Conservation (phyloP, 345 rosid species). For the Litchi chinensis region DNA sequence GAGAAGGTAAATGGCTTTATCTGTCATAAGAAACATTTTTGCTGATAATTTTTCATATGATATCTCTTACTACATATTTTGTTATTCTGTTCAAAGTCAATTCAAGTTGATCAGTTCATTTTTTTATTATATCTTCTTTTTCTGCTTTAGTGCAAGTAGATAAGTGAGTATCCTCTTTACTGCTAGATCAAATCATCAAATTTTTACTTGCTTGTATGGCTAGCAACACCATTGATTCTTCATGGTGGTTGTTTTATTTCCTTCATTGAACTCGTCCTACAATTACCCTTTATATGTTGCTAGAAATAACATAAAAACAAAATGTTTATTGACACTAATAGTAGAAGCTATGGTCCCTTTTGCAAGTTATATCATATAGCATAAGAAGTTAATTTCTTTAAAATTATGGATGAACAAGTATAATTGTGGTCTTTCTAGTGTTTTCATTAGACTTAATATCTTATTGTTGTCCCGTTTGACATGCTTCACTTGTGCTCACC, state of each 20-base stretch:
- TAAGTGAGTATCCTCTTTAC: neutral
- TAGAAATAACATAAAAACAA: neutral
- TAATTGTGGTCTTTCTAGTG: neutral
- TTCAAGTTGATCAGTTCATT: neutral
- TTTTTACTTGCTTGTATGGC: neutral
- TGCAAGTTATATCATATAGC: neutral
- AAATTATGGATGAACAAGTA: neutral
- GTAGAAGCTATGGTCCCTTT: neutral
- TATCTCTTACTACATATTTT: neutral
- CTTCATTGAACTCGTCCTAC: neutral
- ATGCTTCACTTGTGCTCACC: conserved; percentile 3
- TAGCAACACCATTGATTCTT: neutral
- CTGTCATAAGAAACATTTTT: neutral
- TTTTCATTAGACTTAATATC: neutral
- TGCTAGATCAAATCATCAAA: neutral
- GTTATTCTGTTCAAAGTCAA: neutral
- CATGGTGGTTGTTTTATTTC: neutral
- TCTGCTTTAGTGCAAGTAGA: neutral
- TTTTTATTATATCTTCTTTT: neutral
- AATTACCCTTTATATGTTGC: neutral
- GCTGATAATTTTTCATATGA: conserved; percentile 1
- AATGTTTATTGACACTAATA: neutral
- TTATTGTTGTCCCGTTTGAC: neutral
- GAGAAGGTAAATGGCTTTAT: conserved; percentile 55
- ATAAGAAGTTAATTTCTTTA: neutral